phyloP scores from a whole-genome alignment of 345 rosid genomes.

The Laguncularia racemosa region DNA sequence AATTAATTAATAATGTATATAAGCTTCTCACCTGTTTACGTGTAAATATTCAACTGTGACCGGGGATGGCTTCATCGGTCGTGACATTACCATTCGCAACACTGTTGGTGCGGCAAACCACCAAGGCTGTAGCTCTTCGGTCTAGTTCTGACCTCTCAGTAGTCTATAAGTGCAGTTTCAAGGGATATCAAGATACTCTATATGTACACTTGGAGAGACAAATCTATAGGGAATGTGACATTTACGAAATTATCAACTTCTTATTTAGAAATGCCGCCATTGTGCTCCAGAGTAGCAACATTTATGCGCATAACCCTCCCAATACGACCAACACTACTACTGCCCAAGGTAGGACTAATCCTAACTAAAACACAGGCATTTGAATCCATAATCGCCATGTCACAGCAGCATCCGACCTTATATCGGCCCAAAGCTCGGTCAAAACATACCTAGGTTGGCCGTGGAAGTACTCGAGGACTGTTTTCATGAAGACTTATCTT shows the following conservation, averaged over 20 bases:
- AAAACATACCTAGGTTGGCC: conserved; percentile 53
- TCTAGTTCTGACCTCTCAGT: conserved; percentile 62
- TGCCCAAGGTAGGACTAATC: conserved; percentile 54
- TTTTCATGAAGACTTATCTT: conserved; percentile 38
- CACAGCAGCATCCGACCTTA: conserved; percentile 42
- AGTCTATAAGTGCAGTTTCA: conserved; percentile 50
- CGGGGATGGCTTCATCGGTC: conserved; percentile 54
- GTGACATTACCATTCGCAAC: conserved; percentile 58
- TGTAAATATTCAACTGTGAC: conserved; percentile 36
- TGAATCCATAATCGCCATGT: conserved; percentile 44
- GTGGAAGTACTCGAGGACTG: conserved; percentile 50
- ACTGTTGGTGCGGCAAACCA: conserved; percentile 57
- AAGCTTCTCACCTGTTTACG: background rate
- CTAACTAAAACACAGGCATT: conserved; percentile 58
- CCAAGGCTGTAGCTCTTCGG: conserved; percentile 65
- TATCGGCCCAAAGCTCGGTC: conserved; percentile 39
- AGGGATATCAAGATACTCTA: conserved; percentile 62
- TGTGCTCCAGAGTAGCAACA: conserved; percentile 43
- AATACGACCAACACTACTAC: conserved; percentile 35
- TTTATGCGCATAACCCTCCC: conserved; percentile 39
- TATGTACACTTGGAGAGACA: conserved; percentile 61
- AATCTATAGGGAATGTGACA: conserved; percentile 50
- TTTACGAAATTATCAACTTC: conserved; percentile 48
- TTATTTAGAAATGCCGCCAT: conserved; percentile 63
- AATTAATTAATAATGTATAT: too few relatives aligned